Base-by-base conservation (phyloP, 768 basidiomycete genomes). In the Lentinula guzmanii region DNA sequence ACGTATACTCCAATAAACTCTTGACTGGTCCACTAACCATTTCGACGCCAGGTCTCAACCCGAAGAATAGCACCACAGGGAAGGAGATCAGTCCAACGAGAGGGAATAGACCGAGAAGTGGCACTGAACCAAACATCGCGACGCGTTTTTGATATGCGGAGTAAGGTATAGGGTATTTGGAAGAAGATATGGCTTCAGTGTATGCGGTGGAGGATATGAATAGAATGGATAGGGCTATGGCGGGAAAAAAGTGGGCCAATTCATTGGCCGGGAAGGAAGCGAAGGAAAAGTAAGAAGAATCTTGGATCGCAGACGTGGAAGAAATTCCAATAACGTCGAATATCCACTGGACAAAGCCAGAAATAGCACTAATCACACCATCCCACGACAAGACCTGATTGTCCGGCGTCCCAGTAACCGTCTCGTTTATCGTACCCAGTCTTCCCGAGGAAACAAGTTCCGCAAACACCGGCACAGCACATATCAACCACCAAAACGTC, bases 181-280 rank as follows among this genome's bases (percentile, higher is more conserved):
- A 71, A 35, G 68, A 65, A 5, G 91, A 86, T 67, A 98, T 94
- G 41, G 79, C 79, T 75, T 98, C 95, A 0, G 93, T 91, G 72
- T 88, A 89, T 13, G 71, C 63, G 1, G 93, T 95, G 16, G 92
- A 95, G 2, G 84, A 80, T 69, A 84, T 76, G 79, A 96, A 95
- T 2, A 97, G 79, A 10, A 76, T 55, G 63, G 86, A 88, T 42
- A 95, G 80, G 7, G 81, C 73, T 16, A 90, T 61, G 18, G 86
- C 81, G 0, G 90, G 89, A 16, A 77, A 13, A 41, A 28, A 42
- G 28, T 24, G 42, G 39, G 9, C 11, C 1, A 28, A 24, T 13
- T 31, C 13, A 28, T 37, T 24, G 28, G 41, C 28, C 37, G 39
- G 3, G 37, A 54, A 43, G 15, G 41, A 8, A 18, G 42, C 3